phyloP scores from a whole-genome alignment of 2,329 filamentous ascomycete species.

The Fusarium nanum region DNA sequence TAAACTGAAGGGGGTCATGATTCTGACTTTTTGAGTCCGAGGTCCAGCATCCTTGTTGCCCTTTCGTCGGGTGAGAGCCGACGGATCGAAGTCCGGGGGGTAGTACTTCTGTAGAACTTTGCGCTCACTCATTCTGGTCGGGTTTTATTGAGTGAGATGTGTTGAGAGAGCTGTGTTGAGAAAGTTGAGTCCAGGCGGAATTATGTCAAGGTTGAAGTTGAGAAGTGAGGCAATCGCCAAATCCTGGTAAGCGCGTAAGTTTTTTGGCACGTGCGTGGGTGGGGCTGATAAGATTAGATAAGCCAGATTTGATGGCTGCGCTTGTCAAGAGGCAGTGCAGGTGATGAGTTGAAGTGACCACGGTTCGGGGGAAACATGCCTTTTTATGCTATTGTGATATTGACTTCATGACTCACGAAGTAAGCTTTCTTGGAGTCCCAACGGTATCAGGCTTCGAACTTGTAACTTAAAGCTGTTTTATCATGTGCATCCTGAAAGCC shows the following conservation, averaged over 20 bases:
- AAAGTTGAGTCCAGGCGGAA: background rate
- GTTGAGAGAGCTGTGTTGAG: conserved; percentile 43
- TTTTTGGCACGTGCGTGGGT: no score
- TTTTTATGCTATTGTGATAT: background rate
- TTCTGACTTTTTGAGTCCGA: conserved; percentile 84
- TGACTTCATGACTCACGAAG: background rate
- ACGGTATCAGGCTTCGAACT: background rate
- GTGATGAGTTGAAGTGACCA: background rate
- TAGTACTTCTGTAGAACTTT: conserved; percentile 79
- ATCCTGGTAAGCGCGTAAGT: no score
- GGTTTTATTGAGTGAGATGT: conserved; percentile 64
- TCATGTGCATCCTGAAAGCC: background rate
- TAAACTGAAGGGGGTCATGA: no score
- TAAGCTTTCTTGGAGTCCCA: fast-evolving
- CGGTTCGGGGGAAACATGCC: background rate
- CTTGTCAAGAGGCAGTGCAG: background rate
- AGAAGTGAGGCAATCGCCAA: no score
- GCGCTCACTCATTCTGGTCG: conserved; percentile 79
- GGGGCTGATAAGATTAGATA: no score
- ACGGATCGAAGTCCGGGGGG: conserved; percentile 89
- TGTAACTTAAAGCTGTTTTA: fast-evolving
- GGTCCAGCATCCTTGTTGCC: conserved; percentile 79
- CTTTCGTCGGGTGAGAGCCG: conserved; percentile 77
- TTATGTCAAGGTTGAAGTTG: no score
- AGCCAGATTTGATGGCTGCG: background rate